These are phyloP conservation scores for Macroventuria anomochaeta DNA, from an alignment of 2,329 filamentous ascomycete species.

Conservation along the genomic window DNA sequence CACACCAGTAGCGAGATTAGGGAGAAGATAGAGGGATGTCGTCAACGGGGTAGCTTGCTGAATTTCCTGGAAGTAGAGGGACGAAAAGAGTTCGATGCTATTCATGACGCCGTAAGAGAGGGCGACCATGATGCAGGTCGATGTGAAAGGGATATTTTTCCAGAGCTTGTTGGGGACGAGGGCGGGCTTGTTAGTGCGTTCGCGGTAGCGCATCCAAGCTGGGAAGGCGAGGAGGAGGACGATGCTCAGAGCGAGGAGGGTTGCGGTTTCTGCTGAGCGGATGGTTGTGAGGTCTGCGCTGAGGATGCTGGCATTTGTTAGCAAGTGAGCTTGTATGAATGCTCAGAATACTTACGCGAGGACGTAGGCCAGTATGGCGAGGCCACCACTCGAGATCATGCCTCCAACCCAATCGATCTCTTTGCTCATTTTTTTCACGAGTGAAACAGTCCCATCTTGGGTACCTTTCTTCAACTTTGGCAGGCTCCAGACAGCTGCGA, in stretches of 20 bases:
- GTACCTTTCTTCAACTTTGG: constrained; percentile 26
- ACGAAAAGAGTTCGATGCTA: constrained; percentile 49
- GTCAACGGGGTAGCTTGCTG: constrained; percentile 42
- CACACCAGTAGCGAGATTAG: constrained; percentile 48
- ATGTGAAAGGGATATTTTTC: constrained; percentile 62
- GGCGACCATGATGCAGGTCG: constrained; percentile 58
- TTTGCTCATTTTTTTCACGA: constrained; percentile 23
- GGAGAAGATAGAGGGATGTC: constrained; percentile 53
- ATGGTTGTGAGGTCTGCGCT: constrained; percentile 35
- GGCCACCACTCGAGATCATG: constrained; percentile 30
- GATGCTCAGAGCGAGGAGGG: constrained; percentile 32
- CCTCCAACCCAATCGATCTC: constrained; percentile 43
- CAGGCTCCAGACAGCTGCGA: constrained; percentile 39
- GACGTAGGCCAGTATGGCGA: constrained; percentile 34
- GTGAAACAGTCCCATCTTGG: neutral
- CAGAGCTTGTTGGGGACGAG: constrained; percentile 55
- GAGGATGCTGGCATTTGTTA: constrained; percentile 26
- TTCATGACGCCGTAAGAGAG: constrained; percentile 48
- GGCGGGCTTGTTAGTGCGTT: constrained; percentile 23
- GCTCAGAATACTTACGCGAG: constrained; percentile 29
- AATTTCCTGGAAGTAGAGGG: constrained; percentile 55
- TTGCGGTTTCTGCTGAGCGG: constrained; percentile 26
- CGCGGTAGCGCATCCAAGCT: constrained; percentile 41
- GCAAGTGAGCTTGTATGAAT: neutral
- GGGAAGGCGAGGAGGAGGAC: constrained; percentile 38